Base-by-base conservation (phyloP, 2,329 filamentous ascomycete genomes). In the Penicillium janthinellum region DNA sequence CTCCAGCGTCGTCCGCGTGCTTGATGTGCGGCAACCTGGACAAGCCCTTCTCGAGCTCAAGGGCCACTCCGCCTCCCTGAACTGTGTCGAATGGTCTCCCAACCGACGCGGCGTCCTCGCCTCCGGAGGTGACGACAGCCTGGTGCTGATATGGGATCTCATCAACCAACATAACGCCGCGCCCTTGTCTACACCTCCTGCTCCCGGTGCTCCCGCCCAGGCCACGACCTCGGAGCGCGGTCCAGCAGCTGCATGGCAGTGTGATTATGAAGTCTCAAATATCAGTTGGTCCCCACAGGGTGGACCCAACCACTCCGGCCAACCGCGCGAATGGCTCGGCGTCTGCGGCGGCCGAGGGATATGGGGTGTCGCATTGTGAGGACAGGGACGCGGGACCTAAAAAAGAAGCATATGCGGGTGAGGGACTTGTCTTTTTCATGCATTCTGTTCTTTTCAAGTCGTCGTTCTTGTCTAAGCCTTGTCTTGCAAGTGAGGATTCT, bases 41-140 rank as follows among this genome's bases (percentile, higher is more conserved):
- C 95, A 97, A 77, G 95, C 95, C 2, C 84, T 99, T 4, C 86
- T 99, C 28, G 95, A 99, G 75, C 87, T 99, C 39, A 91, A 91
- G 50, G 95, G 95, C 22, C 94, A 99, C 73, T 86, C 87, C 22
- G 90, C 91, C 4, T 78, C 91, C 7, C 85, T 99, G 58, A 98
- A 96, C 78, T 95, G 90, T 70, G 90, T 98, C 60, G 95, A 99
- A 78, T 99, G 95, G 95, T 96, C 92, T 8, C 94, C 92, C 0
- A 86, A 87, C 57, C 86, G 93, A 60, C 85, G 95, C 69, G 95
- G 95, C 25, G 90, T 93, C 65, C 85, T 99, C 17, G 94, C 94
- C 15, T 96, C 92, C 0, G 95, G 95, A 37, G 95, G 84, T 5
- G 95, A 99, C 70, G 95, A 99, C 76, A 94, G 88, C 64, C 86